Evolutionary conservation across 225 moss, liverwort and hornwort species (phyloP), one percentile per base, ranked within the genome.

Genomic region (Marchantia polymorpha): DNA sequence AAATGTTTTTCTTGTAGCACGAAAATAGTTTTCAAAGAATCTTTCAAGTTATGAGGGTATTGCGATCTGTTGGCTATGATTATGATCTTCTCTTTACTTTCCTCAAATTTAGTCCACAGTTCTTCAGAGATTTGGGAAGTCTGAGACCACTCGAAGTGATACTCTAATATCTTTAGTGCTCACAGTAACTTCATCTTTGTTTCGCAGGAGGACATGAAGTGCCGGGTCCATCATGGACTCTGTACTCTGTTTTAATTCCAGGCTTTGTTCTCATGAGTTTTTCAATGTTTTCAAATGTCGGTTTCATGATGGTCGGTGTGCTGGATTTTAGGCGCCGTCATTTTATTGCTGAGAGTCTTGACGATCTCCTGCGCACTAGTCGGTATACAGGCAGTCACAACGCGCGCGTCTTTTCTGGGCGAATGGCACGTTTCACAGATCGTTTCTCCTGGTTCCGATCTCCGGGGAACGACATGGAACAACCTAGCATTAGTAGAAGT

Each of bases 251-350:
- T 80, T 75, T 83, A 53, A 69, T 86, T 85, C 83, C 93, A 84
- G 83, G 91, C 70, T 90, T 90, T 82, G 25, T 91, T 46, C 88
- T 95, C 1, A 79, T 87, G 68, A 84, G 80, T 52, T 99, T 91
- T 82, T 88, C 95, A 27, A 85, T 93, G 81, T 82, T 84, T 78
- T 95, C 95, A 72, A 99, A 93, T 82, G 84, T 93, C 59, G 92
- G 83, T 53, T 99, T 99, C 76, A 95, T 99, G 99, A 95, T 99
- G 95, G 87, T 99, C 68, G 99, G 99, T 51, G 81, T 99, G 60
- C 76, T 99, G 88, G 99, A 99, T 80, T 88, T 99, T 69, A 89
- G 99, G 75, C 84, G 99, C 69, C 92, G 99, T 64, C 93, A 99
- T 81, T 99, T 92, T 75, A 82, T 91, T 72, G 91, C 93, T 23